A percentile compares a stretch with the other conserved stretches of the same genome.
Conservation (phyloP, 495 filamentous ascomycete species). For the Daldinia caldariorum region DNA sequence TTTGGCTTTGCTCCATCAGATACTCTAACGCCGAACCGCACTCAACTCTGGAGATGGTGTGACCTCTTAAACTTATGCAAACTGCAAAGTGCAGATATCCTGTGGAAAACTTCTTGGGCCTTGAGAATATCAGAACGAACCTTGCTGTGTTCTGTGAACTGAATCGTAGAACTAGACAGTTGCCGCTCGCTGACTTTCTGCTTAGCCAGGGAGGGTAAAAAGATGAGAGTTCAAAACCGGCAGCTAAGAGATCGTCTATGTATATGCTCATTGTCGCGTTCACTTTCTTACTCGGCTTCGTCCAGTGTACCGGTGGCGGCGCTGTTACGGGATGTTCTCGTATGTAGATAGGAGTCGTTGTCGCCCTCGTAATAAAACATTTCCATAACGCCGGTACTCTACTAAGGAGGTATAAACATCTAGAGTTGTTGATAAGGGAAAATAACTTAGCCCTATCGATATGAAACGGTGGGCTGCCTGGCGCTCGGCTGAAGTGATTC, state of each 20-base stretch:
- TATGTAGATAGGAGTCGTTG: slow-evolving; percentile 21
- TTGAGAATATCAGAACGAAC: slow-evolving; percentile 24
- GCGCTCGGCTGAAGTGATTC: slow-evolving; percentile 27
- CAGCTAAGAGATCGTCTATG: slow-evolving; percentile 11
- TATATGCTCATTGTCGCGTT: slow-evolving; percentile 14
- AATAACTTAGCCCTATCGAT: slow-evolving; percentile 18
- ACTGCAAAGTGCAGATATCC: slow-evolving; percentile 19
- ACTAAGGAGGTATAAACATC: slow-evolving; percentile 5
- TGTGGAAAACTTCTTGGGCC: neutral
- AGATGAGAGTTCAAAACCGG: slow-evolving; percentile 18
- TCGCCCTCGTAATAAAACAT: slow-evolving; percentile 5
- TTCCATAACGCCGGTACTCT: slow-evolving; percentile 17
- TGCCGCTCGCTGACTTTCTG: slow-evolving; percentile 7
- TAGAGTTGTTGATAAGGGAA: slow-evolving; percentile 14
- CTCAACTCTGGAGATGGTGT: slow-evolving; percentile 5
- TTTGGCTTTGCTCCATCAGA: slow-evolving; percentile 27
- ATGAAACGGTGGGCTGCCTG: slow-evolving; percentile 22
- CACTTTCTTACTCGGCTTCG: slow-evolving; percentile 3
- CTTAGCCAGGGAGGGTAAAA: slow-evolving; percentile 30
- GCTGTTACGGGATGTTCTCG: neutral
- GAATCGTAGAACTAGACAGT: slow-evolving; percentile 15
- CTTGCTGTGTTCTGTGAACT: slow-evolving; percentile 9
- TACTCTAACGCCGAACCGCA: slow-evolving; percentile 20
- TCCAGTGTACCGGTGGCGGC: slow-evolving; percentile 9
- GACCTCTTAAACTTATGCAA: slow-evolving; percentile 5